These are phyloP conservation scores for Chrysanthemum makinoi DNA, from an alignment of 129 eudicot species.

Conservation along the genomic window DNA sequence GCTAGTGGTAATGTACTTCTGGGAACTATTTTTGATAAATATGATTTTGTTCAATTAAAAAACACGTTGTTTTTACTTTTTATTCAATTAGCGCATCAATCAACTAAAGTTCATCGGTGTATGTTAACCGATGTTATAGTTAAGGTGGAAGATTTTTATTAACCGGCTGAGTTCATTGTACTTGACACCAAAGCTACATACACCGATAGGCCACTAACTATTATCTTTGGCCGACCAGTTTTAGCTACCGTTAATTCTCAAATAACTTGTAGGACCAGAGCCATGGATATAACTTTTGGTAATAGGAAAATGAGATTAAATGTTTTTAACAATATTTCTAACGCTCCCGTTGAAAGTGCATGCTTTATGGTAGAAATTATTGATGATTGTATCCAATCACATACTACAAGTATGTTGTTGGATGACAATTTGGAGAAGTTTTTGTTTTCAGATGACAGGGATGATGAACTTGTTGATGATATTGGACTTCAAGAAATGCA, in stretches of 20 bases:
- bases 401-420: not conserved
- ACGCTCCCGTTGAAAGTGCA: too few species aligned
- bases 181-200: not conserved
- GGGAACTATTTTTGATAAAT: not conserved
- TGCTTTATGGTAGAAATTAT: not conserved
- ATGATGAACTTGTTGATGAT: not conserved
- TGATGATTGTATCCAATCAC: not conserved
- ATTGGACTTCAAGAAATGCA: not conserved
- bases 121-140: not conserved
- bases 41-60: too few species aligned
- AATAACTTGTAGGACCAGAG: not conserved
- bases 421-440: not conserved
- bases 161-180: not conserved
- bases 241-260: not conserved
- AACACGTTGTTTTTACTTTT: not conserved
- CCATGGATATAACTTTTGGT: not conserved
- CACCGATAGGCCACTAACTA: not conserved
- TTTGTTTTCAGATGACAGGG: not conserved
- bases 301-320: not conserved
- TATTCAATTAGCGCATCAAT: not conserved
- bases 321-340: not conserved
- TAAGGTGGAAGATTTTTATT: not conserved
- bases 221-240: not conserved
- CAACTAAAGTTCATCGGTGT: not conserved
- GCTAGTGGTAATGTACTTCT: not conserved